Conservation (phyloP, 2,329 filamentous ascomycete species). For the Xylaria polymorpha region DNA sequence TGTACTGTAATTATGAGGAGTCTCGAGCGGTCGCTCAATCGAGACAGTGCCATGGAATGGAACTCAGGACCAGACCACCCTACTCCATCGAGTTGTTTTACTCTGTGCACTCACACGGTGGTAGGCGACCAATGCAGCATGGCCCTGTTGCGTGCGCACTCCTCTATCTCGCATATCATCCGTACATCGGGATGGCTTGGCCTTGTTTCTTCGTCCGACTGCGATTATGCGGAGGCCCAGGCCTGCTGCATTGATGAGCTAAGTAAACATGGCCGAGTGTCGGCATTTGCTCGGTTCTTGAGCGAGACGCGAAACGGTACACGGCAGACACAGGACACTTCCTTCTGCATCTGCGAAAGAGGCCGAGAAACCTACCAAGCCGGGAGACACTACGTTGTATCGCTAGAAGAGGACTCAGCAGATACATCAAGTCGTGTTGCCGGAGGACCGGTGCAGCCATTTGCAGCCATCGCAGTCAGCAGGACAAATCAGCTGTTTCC, state of each 20-base stretch:
- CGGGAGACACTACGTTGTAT: constrained; percentile 41
- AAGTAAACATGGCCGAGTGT: background rate
- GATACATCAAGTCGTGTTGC: constrained; percentile 39
- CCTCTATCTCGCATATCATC: constrained; percentile 31
- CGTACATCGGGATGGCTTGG: constrained; percentile 22
- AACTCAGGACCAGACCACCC: constrained; percentile 2
- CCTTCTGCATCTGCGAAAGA: constrained; percentile 29
- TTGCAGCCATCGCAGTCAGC: constrained; percentile 43
- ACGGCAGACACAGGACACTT: constrained; percentile 34
- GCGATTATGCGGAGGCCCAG: constrained; percentile 25
- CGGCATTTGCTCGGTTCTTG: constrained; percentile 26
- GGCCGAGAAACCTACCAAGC: constrained; percentile 35
- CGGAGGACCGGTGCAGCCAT: constrained; percentile 45
- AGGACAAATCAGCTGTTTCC: constrained; percentile 48
- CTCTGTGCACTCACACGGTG: constrained; percentile 5
- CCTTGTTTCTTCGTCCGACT: constrained; percentile 25
- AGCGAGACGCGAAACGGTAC: constrained; percentile 29
- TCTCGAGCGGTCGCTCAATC: constrained; percentile 10
- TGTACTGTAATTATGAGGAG: background rate
- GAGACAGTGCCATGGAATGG: constrained; percentile 14
- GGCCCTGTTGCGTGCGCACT: constrained; percentile 4
- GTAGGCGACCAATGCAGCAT: constrained; percentile 13
- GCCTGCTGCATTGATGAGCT: constrained; percentile 12
- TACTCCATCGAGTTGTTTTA: constrained; percentile 23
- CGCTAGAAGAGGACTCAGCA: constrained; percentile 25